A percentile compares a stretch with the other conserved stretches of the same genome.
Conservation (phyloP, 1,139 yeast species). For the Kodamaea derodonti region DNA sequence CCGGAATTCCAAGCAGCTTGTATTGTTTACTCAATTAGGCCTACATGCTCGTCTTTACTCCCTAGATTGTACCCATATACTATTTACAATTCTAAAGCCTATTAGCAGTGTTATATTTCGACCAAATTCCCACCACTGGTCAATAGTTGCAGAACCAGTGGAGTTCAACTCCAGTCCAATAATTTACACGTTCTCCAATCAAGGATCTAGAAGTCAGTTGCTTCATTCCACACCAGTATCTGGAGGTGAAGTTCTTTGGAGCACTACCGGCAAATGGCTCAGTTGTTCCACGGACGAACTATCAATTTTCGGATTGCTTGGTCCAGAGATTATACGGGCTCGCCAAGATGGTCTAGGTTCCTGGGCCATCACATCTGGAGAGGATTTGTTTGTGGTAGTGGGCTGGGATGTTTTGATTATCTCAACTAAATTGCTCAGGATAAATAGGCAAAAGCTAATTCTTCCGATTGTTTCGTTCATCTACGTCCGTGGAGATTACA, state of each 20-base stretch:
- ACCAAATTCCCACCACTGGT: constrained; percentile 26
- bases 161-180: constrained; percentile 19
- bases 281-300: constrained; percentile 25
- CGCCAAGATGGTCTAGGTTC: constrained; percentile 1
- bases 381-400: constrained; percentile 2
- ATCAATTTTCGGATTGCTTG: constrained; percentile 26
- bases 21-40: constrained; percentile 25
- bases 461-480: not conserved
- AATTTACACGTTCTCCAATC: constrained; percentile 32
- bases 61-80: constrained; percentile 32
- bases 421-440: constrained; percentile 3
- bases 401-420: constrained; percentile 2
- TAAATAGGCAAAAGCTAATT: not conserved
- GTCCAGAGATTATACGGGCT: constrained; percentile 5
- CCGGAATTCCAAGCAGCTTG: constrained; percentile 30
- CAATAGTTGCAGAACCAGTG: constrained; percentile 18
- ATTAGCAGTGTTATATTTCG: constrained; percentile 15
- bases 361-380: constrained; percentile 3
- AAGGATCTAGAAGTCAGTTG: constrained; percentile 28
- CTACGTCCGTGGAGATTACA: not conserved
- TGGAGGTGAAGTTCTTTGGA: constrained; percentile 27
- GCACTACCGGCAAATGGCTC: constrained; percentile 35
- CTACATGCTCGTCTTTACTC: constrained; percentile 35
- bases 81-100: constrained; percentile 34
- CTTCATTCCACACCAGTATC: constrained; percentile 9